These are phyloP conservation scores for Clathrospora elynae DNA, from an alignment of 2,329 filamentous ascomycete species.

Conservation along the genomic window DNA sequence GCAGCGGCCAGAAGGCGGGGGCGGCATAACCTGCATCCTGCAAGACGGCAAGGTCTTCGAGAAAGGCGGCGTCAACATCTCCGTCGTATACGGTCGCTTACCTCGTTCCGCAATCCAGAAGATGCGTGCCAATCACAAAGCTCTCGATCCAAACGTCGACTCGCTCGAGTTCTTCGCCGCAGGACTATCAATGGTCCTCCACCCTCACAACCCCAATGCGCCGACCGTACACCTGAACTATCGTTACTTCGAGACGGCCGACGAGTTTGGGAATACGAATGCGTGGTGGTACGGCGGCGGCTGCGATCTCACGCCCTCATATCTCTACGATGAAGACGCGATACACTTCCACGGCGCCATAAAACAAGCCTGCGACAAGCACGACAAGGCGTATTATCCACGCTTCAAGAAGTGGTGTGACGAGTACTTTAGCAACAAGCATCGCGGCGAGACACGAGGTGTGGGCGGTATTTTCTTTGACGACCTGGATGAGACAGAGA, in stretches of 20 bases:
- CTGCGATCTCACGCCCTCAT: slow-evolving; percentile 88
- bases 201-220: slow-evolving; percentile 94
- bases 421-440: slow-evolving; percentile 93
- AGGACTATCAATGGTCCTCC: slow-evolving; percentile 88
- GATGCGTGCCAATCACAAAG: slow-evolving; percentile 95
- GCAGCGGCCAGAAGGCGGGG: slow-evolving; percentile 85
- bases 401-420: slow-evolving; percentile 99
- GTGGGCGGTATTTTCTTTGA: slow-evolving; percentile 99
- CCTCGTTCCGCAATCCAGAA: slow-evolving; percentile 78
- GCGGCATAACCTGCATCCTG: slow-evolving; percentile 90
- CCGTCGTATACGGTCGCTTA: slow-evolving; percentile 89
- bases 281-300: slow-evolving; percentile 99
- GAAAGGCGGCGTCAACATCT: slow-evolving; percentile 95
- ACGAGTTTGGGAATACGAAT: slow-evolving; percentile 77
- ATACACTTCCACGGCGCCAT: slow-evolving; percentile 95
- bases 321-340: slow-evolving; percentile 95
- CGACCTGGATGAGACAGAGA: slow-evolving; percentile 85
- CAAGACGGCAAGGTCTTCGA: slow-evolving; percentile 98
- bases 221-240: slow-evolving; percentile 98
- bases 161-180: slow-evolving; percentile 94
- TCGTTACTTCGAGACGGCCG: slow-evolving; percentile 95
- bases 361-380: slow-evolving; percentile 89
- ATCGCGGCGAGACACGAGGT: slow-evolving; percentile 83
- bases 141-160: slow-evolving; percentile 76
- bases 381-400: slow-evolving; percentile 89